Evolutionary conservation across 768 basidiomycete genomes (phyloP).

Genomic region (Trametes cinnabarina): DNA sequence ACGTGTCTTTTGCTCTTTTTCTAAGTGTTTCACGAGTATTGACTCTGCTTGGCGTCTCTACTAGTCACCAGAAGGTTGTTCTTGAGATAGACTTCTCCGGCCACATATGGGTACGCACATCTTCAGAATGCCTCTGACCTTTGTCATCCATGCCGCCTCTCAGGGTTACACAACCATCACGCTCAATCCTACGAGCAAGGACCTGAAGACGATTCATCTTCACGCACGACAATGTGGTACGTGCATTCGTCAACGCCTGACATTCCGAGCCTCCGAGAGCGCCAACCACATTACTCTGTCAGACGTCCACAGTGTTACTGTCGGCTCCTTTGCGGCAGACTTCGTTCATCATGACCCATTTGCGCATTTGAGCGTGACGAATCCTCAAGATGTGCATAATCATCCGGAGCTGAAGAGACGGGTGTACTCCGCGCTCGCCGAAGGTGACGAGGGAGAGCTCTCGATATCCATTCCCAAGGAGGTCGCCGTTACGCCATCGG

Average conservation of each 20-base stretch:
- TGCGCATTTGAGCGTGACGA: slow-evolving; percentile 58
- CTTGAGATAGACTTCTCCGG: slow-evolving; percentile 93
- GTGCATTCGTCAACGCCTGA: slow-evolving; percentile 34
- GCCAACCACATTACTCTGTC: slow-evolving; percentile 24
- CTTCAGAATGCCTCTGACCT: slow-evolving; percentile 26
- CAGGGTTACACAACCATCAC: slow-evolving; percentile 95
- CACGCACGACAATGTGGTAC: slow-evolving; percentile 86
- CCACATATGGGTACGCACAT: slow-evolving; percentile 71
- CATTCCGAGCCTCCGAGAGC: slow-evolving; percentile 19
- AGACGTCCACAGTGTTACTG: slow-evolving; percentile 75
- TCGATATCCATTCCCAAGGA: slow-evolving; percentile 84
- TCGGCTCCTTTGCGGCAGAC: slow-evolving; percentile 69
- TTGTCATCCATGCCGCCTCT: slow-evolving; percentile 10
- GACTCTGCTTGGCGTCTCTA: slow-evolving; percentile 58
- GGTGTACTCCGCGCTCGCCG: slow-evolving; percentile 85
- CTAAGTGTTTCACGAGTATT: slow-evolving; percentile 27
- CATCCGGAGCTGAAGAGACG: slow-evolving; percentile 94
- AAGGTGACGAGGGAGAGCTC: slow-evolving; percentile 92
- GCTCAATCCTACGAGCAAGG: slow-evolving; percentile 73
- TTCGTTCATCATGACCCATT: slow-evolving; percentile 80
- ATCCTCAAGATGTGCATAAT: slow-evolving; percentile 75
- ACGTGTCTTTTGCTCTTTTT: slow-evolving; percentile 47
- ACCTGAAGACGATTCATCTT: slow-evolving; percentile 80
- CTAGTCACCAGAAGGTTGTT: slow-evolving; percentile 95
- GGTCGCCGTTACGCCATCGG: slow-evolving; percentile 61